These are phyloP conservation scores for Fusarium palustre DNA, from an alignment of 2,329 filamentous ascomycete genomes.

Conservation along the genomic window DNA sequence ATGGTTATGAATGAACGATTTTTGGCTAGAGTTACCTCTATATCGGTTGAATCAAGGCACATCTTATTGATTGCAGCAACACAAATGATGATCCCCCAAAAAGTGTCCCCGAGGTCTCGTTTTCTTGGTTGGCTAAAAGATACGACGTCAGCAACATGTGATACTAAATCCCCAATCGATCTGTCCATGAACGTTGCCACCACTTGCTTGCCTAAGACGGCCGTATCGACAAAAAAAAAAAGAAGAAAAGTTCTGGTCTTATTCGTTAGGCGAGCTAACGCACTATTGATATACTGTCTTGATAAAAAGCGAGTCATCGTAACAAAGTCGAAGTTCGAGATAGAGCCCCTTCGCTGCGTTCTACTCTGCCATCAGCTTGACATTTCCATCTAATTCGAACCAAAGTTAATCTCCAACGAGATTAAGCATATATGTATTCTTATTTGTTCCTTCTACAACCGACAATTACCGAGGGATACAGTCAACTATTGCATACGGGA, in stretches of 20 bases:
- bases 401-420: neutral
- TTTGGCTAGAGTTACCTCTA: constrained; percentile 34
- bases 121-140: constrained; percentile 5
- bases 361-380: neutral
- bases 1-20: constrained; percentile 46
- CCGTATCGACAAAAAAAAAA: too few relatives aligned
- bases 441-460: neutral
- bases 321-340: neutral
- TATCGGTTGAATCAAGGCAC: constrained; percentile 35
- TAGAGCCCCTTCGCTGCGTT: neutral
- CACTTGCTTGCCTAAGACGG: neutral
- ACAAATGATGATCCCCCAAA: neutral
- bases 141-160: constrained; percentile 16
- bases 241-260: too few relatives aligned
- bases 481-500: neutral
- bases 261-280: neutral
- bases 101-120: neutral
- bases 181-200: constrained; percentile 1
- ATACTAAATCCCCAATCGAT: constrained; percentile 1
- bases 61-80: constrained; percentile 20
- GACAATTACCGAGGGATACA: neutral
- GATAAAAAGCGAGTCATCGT: neutral
- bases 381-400: neutral
- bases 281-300: neutral
- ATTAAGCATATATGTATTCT: constrained; percentile 1